Percentiles rank a stretch among this genome's conserved stretches.
Conservation (phyloP, 495 filamentous ascomycete species). For the Geoglossum glabrum region DNA sequence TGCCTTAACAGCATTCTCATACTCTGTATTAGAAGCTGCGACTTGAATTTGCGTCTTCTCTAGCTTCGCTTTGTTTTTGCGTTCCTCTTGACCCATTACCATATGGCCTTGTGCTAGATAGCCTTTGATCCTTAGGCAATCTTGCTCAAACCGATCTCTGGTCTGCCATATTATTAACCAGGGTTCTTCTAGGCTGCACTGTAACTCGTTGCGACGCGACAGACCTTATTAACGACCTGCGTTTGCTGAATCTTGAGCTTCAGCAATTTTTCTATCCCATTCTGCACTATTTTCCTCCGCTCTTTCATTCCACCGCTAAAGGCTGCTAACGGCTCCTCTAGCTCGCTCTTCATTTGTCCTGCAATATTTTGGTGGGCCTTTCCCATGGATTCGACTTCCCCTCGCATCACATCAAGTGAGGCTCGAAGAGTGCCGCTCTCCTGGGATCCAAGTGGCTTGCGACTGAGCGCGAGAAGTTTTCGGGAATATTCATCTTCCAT, state of each 20-base stretch:
- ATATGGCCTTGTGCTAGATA: slow-evolving; percentile 98
- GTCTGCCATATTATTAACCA: slow-evolving; percentile 33
- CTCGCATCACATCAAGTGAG: slow-evolving; percentile 71
- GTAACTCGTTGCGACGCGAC: not conserved
- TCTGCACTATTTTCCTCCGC: slow-evolving; percentile 85
- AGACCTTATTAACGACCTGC: slow-evolving; percentile 70
- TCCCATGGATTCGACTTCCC: slow-evolving; percentile 84
- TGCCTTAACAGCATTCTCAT: slow-evolving; percentile 75
- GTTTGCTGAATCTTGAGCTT: slow-evolving; percentile 90
- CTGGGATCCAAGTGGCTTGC: slow-evolving; percentile 76
- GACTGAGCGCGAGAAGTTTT: slow-evolving; percentile 66
- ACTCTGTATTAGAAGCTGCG: slow-evolving; percentile 75
- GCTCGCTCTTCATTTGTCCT: slow-evolving; percentile 80
- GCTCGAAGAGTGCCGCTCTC: slow-evolving; percentile 66
- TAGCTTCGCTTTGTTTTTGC: slow-evolving; percentile 96
- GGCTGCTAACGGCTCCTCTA: slow-evolving; percentile 86
- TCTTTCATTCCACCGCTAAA: slow-evolving; percentile 92
- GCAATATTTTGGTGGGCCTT: slow-evolving; percentile 85
- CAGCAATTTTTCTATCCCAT: slow-evolving; percentile 75
- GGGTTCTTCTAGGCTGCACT: too few species aligned
- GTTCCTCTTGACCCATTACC: slow-evolving; percentile 99
- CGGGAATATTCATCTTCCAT: slow-evolving; percentile 98
- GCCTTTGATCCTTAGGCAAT: slow-evolving; percentile 93
- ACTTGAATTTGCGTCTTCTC: slow-evolving; percentile 97
- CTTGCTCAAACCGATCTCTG: slow-evolving; percentile 86